A percentile compares a stretch with the other conserved stretches of the same genome.
These are phyloP conservation scores for Fusarium globosum DNA, from an alignment of 2,329 filamentous ascomycete genomes.

Conservation along the genomic window DNA sequence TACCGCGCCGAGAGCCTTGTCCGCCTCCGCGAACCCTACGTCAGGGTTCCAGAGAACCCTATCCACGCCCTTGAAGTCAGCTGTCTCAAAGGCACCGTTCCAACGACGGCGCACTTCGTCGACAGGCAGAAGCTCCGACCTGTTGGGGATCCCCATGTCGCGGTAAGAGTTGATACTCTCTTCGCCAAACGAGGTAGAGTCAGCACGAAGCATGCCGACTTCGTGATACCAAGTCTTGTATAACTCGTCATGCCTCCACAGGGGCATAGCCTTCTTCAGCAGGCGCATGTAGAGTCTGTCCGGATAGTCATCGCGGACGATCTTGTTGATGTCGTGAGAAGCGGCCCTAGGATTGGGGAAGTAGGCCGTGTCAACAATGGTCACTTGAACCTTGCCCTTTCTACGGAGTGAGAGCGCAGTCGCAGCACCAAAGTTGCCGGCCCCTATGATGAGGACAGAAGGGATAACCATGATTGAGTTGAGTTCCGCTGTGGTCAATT, in stretches of 20 bases:
- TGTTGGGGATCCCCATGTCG: slow-evolving; percentile 53
- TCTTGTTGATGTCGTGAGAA: slow-evolving; percentile 61
- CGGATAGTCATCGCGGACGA: slow-evolving; percentile 56
- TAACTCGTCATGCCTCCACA: slow-evolving; percentile 58
- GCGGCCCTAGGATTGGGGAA: slow-evolving; percentile 54
- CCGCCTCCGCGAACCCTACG: slow-evolving; percentile 69
- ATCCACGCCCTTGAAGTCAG: slow-evolving; percentile 66
- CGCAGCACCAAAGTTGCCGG: slow-evolving; percentile 58
- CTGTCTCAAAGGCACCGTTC: slow-evolving; percentile 66
- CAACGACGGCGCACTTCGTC: slow-evolving; percentile 66
- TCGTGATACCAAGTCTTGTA: slow-evolving; percentile 66
- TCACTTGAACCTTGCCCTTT: slow-evolving; percentile 45
- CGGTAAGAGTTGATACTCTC: slow-evolving; percentile 55
- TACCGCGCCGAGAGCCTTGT: slow-evolving; percentile 65
- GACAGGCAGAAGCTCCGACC: slow-evolving; percentile 55
- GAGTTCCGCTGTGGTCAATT: slow-evolving; percentile 4
- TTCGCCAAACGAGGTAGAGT: slow-evolving; percentile 56
- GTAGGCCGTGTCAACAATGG: slow-evolving; percentile 51
- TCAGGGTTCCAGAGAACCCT: slow-evolving; percentile 67
- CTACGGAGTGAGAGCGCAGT: slow-evolving; percentile 53
- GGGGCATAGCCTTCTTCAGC: slow-evolving; percentile 54
- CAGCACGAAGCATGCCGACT: slow-evolving; percentile 63
- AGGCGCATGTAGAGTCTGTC: slow-evolving; percentile 55
- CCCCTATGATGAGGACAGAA: slow-evolving; percentile 55
- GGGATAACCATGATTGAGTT: slow-evolving; percentile 30